Conservation (phyloP, 2,329 filamentous ascomycete species). For the Xylariaceae sp. region DNA sequence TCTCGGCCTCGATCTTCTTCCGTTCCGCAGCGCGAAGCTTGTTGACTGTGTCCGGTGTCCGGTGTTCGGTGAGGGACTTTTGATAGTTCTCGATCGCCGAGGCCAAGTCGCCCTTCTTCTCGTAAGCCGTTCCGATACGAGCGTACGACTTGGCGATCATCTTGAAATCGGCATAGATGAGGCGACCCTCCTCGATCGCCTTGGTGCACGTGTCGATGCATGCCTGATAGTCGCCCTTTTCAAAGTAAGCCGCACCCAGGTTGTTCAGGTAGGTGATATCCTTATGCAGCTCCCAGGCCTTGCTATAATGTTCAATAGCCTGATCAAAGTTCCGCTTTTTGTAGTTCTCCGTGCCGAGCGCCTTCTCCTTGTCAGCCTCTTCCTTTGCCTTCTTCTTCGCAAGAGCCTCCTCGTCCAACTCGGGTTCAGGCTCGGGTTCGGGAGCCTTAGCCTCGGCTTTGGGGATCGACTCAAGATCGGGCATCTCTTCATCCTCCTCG, state of each 20-base stretch:
- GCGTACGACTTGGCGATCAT: slow-evolving; percentile 97
- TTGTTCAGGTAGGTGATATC: slow-evolving; percentile 99
- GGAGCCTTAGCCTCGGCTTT: slow-evolving; percentile 48
- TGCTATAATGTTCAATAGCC: slow-evolving; percentile 88
- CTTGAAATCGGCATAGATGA: slow-evolving; percentile 94
- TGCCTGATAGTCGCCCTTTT: slow-evolving; percentile 90
- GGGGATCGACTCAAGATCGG: slow-evolving; percentile 54
- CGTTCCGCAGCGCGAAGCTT: slow-evolving; percentile 92
- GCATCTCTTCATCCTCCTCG: slow-evolving; percentile 74
- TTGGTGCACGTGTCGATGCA: slow-evolving; percentile 82
- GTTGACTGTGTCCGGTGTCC: slow-evolving; percentile 84
- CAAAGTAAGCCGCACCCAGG: slow-evolving; percentile 85
- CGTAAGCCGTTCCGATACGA: slow-evolving; percentile 88
- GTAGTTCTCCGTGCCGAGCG: slow-evolving; percentile 87
- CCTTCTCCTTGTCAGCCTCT: slow-evolving; percentile 91
- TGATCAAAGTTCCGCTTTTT: slow-evolving; percentile 97
- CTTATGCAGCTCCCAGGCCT: slow-evolving; percentile 91
- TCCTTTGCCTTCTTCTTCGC: slow-evolving; percentile 88
- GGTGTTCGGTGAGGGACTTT: slow-evolving; percentile 91
- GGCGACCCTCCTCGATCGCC: slow-evolving; percentile 84
- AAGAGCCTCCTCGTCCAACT: slow-evolving; percentile 72
- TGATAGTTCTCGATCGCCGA: slow-evolving; percentile 87
- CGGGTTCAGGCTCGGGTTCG: slow-evolving; percentile 57
- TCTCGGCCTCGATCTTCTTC: slow-evolving; percentile 69
- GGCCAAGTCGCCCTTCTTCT: slow-evolving; percentile 76